Conservation (phyloP, 345 rosid species). For the Pugionium dolabratum region DNA sequence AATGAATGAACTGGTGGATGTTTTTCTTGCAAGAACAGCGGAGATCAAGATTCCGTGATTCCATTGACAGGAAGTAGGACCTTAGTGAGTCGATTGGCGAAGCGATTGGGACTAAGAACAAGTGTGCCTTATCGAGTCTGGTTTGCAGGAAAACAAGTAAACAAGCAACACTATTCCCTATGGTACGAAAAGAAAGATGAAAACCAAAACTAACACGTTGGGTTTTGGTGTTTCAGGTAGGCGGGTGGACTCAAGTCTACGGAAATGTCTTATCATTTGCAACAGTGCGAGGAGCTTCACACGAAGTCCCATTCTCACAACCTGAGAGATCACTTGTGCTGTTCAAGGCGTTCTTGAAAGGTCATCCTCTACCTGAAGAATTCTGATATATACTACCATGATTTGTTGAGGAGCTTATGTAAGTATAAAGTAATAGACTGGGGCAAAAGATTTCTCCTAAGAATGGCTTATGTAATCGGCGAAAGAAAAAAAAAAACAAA, state of each 20-base stretch:
- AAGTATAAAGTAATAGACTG: slow-evolving; percentile 14
- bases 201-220: slow-evolving; percentile 17
- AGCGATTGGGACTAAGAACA: slow-evolving; percentile 54
- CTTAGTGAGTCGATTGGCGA: slow-evolving; percentile 57
- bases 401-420: slow-evolving; percentile 26
- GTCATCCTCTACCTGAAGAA: slow-evolving; percentile 67
- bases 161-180: not conserved
- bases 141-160: slow-evolving; percentile 88
- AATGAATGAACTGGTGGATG: not conserved
- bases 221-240: slow-evolving; percentile 57
- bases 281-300: slow-evolving; percentile 95
- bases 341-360: slow-evolving; percentile 67
- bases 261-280: slow-evolving; percentile 79
- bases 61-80: slow-evolving; percentile 87
- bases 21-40: slow-evolving; percentile 48
- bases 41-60: slow-evolving; percentile 93
- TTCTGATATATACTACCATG: slow-evolving; percentile 47
- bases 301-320: slow-evolving; percentile 96
- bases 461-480: not conserved
- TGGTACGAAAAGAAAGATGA: not conserved
- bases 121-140: slow-evolving; percentile 81
- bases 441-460: not conserved
- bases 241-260: slow-evolving; percentile 98
- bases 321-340: slow-evolving; percentile 91
- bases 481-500: not conserved